phyloP scores from a whole-genome alignment of 805 yeast species.

The Torulaspora maleeae region DNA sequence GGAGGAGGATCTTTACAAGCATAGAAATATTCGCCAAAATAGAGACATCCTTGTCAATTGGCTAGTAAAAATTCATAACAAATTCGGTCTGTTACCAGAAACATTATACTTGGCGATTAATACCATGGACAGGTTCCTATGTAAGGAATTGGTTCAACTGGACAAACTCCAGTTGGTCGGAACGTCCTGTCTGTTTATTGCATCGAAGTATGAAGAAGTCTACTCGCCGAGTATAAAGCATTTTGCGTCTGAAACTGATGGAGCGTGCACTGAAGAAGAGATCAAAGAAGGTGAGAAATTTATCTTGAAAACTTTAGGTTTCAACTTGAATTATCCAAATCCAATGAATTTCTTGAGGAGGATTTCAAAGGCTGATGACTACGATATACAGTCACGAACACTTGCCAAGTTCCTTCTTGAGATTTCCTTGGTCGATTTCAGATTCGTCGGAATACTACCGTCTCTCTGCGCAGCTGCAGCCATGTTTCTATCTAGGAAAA shows the following conservation, averaged over 20 bases:
- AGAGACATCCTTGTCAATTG: conserved; percentile 89
- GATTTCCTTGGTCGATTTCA: conserved; percentile 71
- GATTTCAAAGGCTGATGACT: conserved; percentile 90
- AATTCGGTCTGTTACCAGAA: conserved; percentile 82
- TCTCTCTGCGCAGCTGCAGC: conserved; percentile 85
- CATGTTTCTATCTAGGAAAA: conserved; percentile 77
- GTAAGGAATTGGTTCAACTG: conserved; percentile 69
- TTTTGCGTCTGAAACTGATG: conserved; percentile 83
- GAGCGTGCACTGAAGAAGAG: conserved; percentile 76
- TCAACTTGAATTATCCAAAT: conserved; percentile 79
- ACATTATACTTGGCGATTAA: conserved; percentile 80
- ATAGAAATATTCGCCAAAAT: conserved; percentile 41
- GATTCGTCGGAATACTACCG: conserved; percentile 72
- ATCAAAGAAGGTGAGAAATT: conserved; percentile 81
- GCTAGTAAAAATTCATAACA: conserved; percentile 84
- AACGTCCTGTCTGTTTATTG: conserved; percentile 79
- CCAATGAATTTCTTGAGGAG: conserved; percentile 91
- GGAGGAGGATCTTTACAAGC: conserved; percentile 38
- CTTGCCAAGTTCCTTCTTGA: conserved; percentile 84
- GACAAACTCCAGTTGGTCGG: conserved; percentile 82
- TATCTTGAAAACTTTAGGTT: conserved; percentile 66
- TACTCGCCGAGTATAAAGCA: conserved; percentile 82
- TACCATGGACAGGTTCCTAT: conserved; percentile 81
- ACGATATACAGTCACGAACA: conserved; percentile 85
- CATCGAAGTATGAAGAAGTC: conserved; percentile 92